Evolutionary conservation across 306 rosid genomes (phyloP), one percentile per base, ranked within the genome.

Genomic region (Vicia faba): DNA sequence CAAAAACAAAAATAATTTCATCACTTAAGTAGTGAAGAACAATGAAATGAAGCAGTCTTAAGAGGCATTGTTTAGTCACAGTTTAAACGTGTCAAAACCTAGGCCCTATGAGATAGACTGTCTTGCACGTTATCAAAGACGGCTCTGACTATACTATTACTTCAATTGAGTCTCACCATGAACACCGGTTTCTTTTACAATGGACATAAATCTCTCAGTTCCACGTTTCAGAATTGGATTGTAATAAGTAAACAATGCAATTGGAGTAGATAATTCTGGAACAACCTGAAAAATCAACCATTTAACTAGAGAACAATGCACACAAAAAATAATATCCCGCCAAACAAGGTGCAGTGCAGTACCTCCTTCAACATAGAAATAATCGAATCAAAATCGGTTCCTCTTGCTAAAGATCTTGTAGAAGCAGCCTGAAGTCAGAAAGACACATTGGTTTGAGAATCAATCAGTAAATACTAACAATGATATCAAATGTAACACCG

Each of bases 161-260:
- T 77, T 25, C 57, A 50, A 62, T 75, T 45, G 73, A 55, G 60
- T 58, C 72, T 68, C 77, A 93, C 98, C 98, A 61, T 76, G 91
- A 38, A 88, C 84, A 5, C 96, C 98, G 7, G n/a, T 80, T 26
- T 84, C 93, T 78, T 63, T 86, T 31, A 93, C 31, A 14, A 65
- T 82, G 64, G 91, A 66, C 98, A 93, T 89, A 76, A 93, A 93
- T 44, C 69, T 81, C 16, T 28, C 83, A 38, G 85, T 75, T 36
- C 97, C 98, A 40, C 93, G 95, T 88, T 82, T 92, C 74, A 92
- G 84, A 80, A 92, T 89, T 4, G 96, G 96, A 80, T 93, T 89
- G 81, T 93, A 93, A 69, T 93, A 93, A 9, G 97, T 2, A 72
- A 93, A 93, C 59, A 93, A 65, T 35, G 98, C 91, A 77, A 93